These are phyloP conservation scores for Cryptococcus amylolentus DNA, from an alignment of 1,284 basidiomycete species.

Conservation along the genomic window DNA sequence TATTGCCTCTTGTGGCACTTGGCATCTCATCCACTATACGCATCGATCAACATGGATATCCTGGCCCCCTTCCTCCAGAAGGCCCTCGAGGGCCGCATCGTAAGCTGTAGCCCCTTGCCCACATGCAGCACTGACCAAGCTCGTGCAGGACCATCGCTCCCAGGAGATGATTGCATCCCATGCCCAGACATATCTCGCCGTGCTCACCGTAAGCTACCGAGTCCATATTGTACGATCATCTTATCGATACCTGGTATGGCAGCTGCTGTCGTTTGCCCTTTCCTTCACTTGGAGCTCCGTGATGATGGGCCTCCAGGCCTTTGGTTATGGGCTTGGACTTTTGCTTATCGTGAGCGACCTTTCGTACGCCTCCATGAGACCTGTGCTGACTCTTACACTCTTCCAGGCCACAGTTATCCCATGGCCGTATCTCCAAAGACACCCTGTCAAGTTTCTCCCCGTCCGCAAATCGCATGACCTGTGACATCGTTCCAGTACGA, in stretches of 20 bases:
- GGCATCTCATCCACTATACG: background rate
- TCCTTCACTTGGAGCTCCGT: conserved; percentile 34
- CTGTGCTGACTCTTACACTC: background rate
- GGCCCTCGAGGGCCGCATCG: conserved; percentile 36
- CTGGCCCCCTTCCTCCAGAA: conserved; percentile 24
- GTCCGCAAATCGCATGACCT: conserved; percentile 21
- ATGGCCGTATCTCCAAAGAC: conserved; percentile 39
- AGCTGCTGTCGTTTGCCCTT: conserved; percentile 33
- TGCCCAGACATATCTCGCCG: conserved; percentile 33
- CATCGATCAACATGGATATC: conserved; percentile 22
- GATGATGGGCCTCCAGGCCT: conserved; percentile 35
- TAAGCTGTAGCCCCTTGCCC: conserved; percentile 4
- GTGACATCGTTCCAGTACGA: background rate
- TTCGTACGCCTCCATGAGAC: background rate
- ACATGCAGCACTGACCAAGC: conserved; percentile 2
- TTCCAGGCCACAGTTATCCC: conserved; percentile 31
- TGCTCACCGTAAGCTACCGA: conserved; percentile 32
- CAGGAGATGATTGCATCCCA: conserved; percentile 33
- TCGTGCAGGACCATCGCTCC: conserved; percentile 35
- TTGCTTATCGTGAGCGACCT: conserved; percentile 29
- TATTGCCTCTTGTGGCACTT: background rate
- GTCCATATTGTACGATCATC: conserved; percentile 1
- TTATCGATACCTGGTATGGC: background rate
- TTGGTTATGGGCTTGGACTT: conserved; percentile 28
- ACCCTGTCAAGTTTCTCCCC: conserved; percentile 38